Base-by-base conservation (phyloP, 2,329 filamentous ascomycete species). In the Chrysoporthe cubensis region DNA sequence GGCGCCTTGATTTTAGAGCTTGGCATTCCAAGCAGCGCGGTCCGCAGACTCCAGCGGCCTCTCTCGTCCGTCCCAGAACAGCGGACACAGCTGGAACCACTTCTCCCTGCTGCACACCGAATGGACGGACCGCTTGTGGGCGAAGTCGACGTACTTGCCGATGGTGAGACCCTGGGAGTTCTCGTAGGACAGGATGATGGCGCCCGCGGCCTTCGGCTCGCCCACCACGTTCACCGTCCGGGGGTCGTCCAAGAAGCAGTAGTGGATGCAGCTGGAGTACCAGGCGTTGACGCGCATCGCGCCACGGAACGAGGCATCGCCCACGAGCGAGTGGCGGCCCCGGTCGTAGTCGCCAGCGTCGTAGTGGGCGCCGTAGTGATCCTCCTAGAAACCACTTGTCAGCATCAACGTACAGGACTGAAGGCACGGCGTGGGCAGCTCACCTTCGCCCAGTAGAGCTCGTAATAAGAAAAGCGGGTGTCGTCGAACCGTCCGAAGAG, bases 391-490 rank as follows among this genome's bases (percentile, higher is more conserved):
- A 67, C 40, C 37, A 21, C 26, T 9, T 40, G 42, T 44, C 18
- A 42, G 62, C 11, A 2, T 26, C 48, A 21, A 7, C 5, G 14
- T 5, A 4, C 37, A 40, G 37, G 37, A 5, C 4, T 40, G 4
- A 7, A 9, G 4, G 4, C 37, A 7, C 37, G 37, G 5, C 6
- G 1, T 40, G 37, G 37, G 37, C 26, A 26, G 37, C 78, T 70
- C 79, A 86, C 85, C 81, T 88, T 89, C 46, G 88, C 88, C 91
- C 90, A 93, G 76, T 93, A 93, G 3, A 93, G 81, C 76, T 93
- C 91, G 74, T 91, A 93, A 76, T 93, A 93, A 0, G 90, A 87
- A 76, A 93, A 93, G 57, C 81, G 84, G 1, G 82, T 83, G 43
- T 90, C 88, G 68, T 93, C 85, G 76, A 91, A 93, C 18, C 85